Evolutionary conservation across 495 filamentous ascomycete species (phyloP).

Genomic region (Neurospora hispaniola): DNA sequence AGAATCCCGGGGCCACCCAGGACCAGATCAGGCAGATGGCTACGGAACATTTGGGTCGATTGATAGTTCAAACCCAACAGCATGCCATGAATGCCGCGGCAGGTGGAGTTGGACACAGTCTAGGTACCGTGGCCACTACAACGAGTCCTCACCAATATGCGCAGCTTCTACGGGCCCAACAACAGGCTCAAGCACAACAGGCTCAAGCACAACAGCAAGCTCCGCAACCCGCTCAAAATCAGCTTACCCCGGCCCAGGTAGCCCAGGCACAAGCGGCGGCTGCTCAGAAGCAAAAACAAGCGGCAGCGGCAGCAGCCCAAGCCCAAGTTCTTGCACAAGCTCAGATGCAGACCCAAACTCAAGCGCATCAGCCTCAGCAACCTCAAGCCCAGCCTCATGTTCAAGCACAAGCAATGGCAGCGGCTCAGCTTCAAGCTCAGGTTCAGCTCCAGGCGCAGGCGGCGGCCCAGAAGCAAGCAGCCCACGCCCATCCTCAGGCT

Average conservation of each 20-base stretch:
- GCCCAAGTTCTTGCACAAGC: slow-evolving; percentile 13
- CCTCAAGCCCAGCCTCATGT: not conserved
- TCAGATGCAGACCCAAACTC: not conserved
- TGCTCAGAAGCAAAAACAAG: slow-evolving; percentile 48
- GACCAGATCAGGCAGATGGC: slow-evolving; percentile 53
- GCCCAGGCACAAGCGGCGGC: not conserved
- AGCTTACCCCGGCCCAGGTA: not conserved
- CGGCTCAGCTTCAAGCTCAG: not conserved
- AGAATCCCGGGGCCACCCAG: slow-evolving; percentile 45
- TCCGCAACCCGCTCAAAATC: not conserved
- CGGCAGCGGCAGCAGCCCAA: not conserved
- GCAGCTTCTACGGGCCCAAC: slow-evolving; percentile 61
- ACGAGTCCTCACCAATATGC: slow-evolving; percentile 57
- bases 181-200: slow-evolving; percentile 33
- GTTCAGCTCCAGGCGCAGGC: not conserved
- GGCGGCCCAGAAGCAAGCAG: slow-evolving; percentile 2
- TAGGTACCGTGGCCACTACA: slow-evolving; percentile 19
- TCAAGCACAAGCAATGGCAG: not conserved
- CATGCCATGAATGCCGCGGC: slow-evolving; percentile 57
- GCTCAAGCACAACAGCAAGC: slow-evolving; percentile 2
- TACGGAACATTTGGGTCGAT: slow-evolving; percentile 41
- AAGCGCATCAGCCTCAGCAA: not conserved
- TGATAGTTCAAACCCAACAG: slow-evolving; percentile 22
- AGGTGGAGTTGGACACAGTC: slow-evolving; percentile 30
- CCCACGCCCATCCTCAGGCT: slow-evolving; percentile 8